Conservation (phyloP, 2,329 filamentous ascomycete species). For the Alternaria gaisen region DNA sequence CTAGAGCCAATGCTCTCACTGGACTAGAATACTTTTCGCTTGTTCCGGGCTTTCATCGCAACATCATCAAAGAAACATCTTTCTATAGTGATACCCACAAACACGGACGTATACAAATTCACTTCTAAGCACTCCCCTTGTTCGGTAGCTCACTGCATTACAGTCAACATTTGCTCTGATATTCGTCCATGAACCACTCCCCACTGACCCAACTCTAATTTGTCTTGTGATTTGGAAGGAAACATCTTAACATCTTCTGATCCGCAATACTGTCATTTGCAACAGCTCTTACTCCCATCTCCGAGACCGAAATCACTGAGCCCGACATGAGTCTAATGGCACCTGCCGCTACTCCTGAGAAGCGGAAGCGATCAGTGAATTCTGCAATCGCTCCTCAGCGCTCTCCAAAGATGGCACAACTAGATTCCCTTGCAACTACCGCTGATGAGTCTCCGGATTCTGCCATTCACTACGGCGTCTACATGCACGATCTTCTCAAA, state of each 20-base stretch:
- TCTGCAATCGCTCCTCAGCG: not conserved
- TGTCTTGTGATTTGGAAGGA: not conserved
- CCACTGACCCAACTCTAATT: not conserved
- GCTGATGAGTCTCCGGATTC: not conserved
- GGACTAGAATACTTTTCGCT: not conserved
- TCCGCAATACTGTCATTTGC: not conserved
- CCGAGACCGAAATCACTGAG: not conserved
- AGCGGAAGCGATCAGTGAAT: not conserved
- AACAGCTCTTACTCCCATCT: not conserved
- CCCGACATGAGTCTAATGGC: not conserved
- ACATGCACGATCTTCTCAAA: conserved; percentile 2
- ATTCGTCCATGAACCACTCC: not conserved
- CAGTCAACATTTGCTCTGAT: not conserved
- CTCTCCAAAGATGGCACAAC: not conserved
- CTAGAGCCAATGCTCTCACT: not conserved
- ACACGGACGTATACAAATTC: not conserved
- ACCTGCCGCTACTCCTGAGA: not conserved
- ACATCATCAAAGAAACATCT: not conserved
- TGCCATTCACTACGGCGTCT: conserved; percentile 3
- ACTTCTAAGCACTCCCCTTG: not conserved
- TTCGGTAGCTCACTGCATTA: not conserved
- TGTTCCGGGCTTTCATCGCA: conserved; percentile 3
- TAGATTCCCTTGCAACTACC: not conserved
- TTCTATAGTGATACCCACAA: not conserved
- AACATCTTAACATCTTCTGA: not conserved